Evolutionary conservation across 305 asterid species (phyloP).

Genomic region (Fraxinus paxiana): DNA sequence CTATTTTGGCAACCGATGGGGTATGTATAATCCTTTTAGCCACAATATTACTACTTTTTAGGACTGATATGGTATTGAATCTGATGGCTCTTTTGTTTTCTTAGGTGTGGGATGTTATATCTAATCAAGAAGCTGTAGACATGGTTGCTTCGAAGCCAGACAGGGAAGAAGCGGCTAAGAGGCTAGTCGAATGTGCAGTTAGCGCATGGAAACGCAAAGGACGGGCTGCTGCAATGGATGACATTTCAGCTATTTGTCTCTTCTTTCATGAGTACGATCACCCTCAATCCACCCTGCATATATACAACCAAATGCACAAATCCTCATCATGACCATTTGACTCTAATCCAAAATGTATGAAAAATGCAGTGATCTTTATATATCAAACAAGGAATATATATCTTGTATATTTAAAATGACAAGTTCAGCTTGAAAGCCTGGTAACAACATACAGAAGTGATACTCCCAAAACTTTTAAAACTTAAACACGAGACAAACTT

Average conservation of each 20-base stretch:
- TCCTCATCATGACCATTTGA: background rate
- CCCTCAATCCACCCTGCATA: slow-evolving; percentile 2
- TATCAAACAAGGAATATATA: background rate
- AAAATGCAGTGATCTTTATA: background rate
- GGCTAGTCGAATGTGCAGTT: slow-evolving; percentile 56
- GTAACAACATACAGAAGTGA: background rate
- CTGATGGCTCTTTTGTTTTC: slow-evolving; percentile 7
- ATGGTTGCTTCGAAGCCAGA: slow-evolving; percentile 47
- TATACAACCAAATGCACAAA: background rate
- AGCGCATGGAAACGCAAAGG: slow-evolving; percentile 65
- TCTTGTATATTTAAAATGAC: background rate
- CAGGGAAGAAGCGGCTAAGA: slow-evolving; percentile 56
- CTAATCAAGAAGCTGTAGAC: slow-evolving; percentile 72
- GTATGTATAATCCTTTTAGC: slow-evolving; percentile 25
- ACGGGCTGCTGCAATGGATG: slow-evolving; percentile 59
- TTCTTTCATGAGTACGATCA: slow-evolving; percentile 39
- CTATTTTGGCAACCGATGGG: slow-evolving; percentile 78
- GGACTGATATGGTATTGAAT: background rate
- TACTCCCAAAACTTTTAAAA: background rate
- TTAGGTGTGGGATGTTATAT: slow-evolving; percentile 82
- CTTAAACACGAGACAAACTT: background rate
- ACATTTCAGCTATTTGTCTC: slow-evolving; percentile 68
- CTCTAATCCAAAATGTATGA: background rate
- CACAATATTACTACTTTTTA: background rate
- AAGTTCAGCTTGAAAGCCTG: background rate